phyloP scores from a whole-genome alignment of 78 protist genomes.

The Capsaspora owczarzaki region DNA sequence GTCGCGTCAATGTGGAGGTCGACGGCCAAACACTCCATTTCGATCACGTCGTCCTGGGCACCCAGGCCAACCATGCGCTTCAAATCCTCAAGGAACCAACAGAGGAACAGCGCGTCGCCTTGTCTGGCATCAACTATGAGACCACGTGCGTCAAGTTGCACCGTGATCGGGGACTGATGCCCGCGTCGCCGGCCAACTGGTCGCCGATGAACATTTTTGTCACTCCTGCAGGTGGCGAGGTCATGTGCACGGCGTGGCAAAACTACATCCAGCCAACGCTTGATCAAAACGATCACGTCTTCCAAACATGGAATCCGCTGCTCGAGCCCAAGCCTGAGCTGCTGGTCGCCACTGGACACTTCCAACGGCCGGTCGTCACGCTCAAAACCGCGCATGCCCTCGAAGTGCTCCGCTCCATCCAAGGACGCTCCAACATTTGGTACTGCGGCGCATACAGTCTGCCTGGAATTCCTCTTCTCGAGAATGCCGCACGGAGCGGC shows the following conservation, averaged over 20 bases:
- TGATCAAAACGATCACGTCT: background rate
- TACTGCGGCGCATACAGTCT: conserved; percentile 27
- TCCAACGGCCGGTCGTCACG: conserved; percentile 23
- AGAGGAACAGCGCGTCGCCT: background rate
- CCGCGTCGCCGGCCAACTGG: conserved; percentile 4
- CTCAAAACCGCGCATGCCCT: background rate
- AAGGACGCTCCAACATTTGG: conserved; percentile 13
- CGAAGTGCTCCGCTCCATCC: background rate
- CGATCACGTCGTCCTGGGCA: conserved; percentile 6
- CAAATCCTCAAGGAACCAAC: background rate
- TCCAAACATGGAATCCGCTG: conserved; percentile 39
- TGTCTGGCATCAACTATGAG: background rate
- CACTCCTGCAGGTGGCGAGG: background rate
- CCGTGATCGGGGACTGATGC: conserved; percentile 17
- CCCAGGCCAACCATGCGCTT: conserved; percentile 15
- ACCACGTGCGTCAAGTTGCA: background rate
- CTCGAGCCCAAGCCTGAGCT: background rate
- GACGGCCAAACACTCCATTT: background rate
- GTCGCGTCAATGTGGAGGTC: no score
- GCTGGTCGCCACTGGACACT: background rate
- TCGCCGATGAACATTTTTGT: conserved; percentile 18
- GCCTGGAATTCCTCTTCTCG: conserved; percentile 29
- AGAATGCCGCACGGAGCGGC: conserved; percentile 21
- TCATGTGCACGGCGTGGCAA: background rate
- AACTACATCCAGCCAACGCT: conserved; percentile 3